phyloP scores from a whole-genome alignment of 2,329 filamentous ascomycete species.

The Beauveria pseudobassiana region DNA sequence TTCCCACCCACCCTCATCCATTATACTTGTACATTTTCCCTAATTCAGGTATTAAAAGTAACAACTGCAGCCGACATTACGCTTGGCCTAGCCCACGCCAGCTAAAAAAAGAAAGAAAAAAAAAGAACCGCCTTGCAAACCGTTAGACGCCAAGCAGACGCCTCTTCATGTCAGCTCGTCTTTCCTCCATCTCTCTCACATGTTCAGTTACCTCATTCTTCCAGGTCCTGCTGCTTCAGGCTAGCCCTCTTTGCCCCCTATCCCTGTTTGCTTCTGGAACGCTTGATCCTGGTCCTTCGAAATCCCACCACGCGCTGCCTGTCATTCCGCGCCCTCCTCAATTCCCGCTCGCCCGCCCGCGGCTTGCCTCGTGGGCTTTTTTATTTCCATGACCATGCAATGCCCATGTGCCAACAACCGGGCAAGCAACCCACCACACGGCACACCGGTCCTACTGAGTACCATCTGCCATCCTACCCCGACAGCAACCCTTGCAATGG shows the following conservation, averaged over 20 bases:
- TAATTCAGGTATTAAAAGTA: too few relatives aligned
- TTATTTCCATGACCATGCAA: not conserved
- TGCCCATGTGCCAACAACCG: not conserved
- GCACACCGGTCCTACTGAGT: not conserved
- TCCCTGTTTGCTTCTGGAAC: conserved; percentile 2
- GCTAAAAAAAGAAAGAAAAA: not conserved
- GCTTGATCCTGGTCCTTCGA: not conserved
- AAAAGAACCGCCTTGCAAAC: not conserved
- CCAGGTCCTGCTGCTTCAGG: conserved; percentile 1
- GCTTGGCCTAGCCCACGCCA: too few relatives aligned
- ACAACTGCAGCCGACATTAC: too few relatives aligned
- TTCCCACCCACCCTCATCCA: too few relatives aligned
- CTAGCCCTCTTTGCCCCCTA: not conserved
- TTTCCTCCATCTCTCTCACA: not conserved
- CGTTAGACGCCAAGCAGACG: not conserved
- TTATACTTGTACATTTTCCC: too few relatives aligned
- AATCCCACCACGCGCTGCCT: not conserved
- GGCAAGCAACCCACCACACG: not conserved
- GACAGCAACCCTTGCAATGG: not conserved
- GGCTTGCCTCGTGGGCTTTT: too few relatives aligned
- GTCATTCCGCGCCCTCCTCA: not conserved
- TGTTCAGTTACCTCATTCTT: not conserved
- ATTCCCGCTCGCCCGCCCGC: too few relatives aligned
- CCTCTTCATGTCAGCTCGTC: not conserved
- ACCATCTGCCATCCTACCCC: not conserved